These are phyloP conservation scores for Pseudogymnoascus sp. DNA, from an alignment of 2,329 filamentous ascomycete genomes.

Conservation along the genomic window DNA sequence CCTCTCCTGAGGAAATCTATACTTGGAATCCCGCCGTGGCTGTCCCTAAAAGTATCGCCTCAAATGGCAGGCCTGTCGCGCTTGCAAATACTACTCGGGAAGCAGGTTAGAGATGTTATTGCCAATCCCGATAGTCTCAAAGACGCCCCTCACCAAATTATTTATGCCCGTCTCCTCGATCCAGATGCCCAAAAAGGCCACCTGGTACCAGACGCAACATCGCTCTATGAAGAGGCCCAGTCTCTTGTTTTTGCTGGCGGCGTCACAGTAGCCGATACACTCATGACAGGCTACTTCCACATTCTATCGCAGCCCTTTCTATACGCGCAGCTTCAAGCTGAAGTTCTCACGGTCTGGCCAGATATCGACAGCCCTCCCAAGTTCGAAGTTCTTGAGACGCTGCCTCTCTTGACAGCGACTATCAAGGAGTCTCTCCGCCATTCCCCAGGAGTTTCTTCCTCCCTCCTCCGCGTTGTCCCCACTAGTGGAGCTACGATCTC, in stretches of 20 bases:
- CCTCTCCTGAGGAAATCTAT: constrained; percentile 16
- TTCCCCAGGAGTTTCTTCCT: not conserved
- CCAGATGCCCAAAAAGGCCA: constrained; percentile 24
- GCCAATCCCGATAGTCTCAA: constrained; percentile 23
- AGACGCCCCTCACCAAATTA: constrained; percentile 25
- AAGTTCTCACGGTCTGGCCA: constrained; percentile 32
- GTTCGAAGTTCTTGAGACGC: constrained; percentile 29
- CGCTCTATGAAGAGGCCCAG: constrained; percentile 35
- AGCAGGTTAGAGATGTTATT: constrained; percentile 22
- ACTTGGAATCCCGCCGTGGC: constrained; percentile 16
- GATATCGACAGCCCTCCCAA: constrained; percentile 24
- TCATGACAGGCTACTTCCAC: constrained; percentile 34
- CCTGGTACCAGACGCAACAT: constrained; percentile 16
- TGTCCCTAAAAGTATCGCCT: constrained; percentile 18
- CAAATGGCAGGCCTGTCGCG: constrained; percentile 17
- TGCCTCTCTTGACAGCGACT: constrained; percentile 17
- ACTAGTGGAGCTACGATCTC: constrained; percentile 16
- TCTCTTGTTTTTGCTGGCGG: constrained; percentile 38
- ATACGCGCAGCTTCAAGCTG: constrained; percentile 30
- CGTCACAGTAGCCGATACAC: constrained; percentile 35
- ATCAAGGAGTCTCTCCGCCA: constrained; percentile 3
- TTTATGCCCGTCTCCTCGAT: constrained; percentile 28
- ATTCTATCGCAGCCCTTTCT: constrained; percentile 29
- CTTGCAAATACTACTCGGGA: constrained; percentile 16
- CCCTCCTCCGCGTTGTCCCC: constrained; percentile 19